These are phyloP conservation scores for Heterobasidion annosum DNA, from an alignment of 1,284 basidiomycete genomes.

Conservation along the genomic window DNA sequence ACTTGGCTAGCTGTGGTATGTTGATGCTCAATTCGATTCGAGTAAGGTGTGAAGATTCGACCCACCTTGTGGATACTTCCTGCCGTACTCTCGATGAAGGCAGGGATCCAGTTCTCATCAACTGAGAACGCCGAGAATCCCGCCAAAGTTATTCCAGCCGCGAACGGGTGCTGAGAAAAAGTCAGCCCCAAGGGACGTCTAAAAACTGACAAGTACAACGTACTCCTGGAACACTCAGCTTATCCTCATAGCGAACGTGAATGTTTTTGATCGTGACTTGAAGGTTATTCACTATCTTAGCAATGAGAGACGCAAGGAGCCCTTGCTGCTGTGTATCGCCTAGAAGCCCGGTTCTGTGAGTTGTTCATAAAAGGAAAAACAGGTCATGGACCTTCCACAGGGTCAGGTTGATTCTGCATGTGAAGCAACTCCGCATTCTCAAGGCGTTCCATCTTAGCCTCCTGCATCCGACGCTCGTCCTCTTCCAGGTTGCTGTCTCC, in stretches of 20 bases:
- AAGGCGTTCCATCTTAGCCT: conserved; percentile 84
- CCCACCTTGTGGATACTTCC: conserved; percentile 86
- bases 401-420: conserved; percentile 53
- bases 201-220: conserved; percentile 14
- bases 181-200: background rate
- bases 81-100: conserved; percentile 88
- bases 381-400: conserved; percentile 31
- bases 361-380: background rate
- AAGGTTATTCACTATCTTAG: conserved; percentile 94
- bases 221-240: conserved; percentile 86
- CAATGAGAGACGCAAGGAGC: conserved; percentile 76
- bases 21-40: conserved; percentile 6
- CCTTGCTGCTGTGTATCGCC: conserved; percentile 75
- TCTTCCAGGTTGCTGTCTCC: conserved; percentile 75
- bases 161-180: conserved; percentile 77
- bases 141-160: conserved; percentile 87
- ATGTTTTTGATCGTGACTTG: conserved; percentile 95
- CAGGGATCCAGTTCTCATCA: conserved; percentile 85
- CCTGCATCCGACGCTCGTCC: conserved; percentile 77
- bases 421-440: conserved; percentile 86
- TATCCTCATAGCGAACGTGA: conserved; percentile 95
- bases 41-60: background rate
- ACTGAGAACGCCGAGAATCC: conserved; percentile 94
- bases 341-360: conserved; percentile 13
- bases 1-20: conserved; percentile 61